Evolutionary conservation across 2,329 filamentous ascomycete species (phyloP), one percentile per base, ranked within the genome.

Genomic region (Clarireedia homoeocarpa): DNA sequence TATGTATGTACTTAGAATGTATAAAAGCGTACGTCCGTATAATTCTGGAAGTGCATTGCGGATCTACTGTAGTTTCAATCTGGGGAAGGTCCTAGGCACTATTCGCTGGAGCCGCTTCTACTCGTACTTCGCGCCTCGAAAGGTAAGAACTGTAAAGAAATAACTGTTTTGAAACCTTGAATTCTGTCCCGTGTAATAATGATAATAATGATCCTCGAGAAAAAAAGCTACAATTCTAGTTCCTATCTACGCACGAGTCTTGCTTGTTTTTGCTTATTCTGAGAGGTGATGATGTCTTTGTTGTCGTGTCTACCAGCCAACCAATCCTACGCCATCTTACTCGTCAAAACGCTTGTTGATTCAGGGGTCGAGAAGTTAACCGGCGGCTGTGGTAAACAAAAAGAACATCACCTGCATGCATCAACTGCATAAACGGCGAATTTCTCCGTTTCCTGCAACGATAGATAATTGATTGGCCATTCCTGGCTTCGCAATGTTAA

Each of bases 1-100:
- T 53, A 34, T 20, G 20, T 20, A 34, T 34, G 30, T 34, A 34
- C 30, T 34, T 12, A 34, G 30, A 34, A 34, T 34, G 30, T 34
- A 34, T 34, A 12, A 34, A 34, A 12, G 30, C 7, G 26, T 34
- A 34, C 12, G 30, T 34, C 30, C 1, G 30, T 34, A 34, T 12
- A 34, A 34, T 34, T 34, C 30, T 34, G 12, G 30, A 14, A 34
- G 30, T 34, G 30, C 30, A 34, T 34, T 34, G 30, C 30, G 30
- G 30, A 34, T 34, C 30, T 34, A 50, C 17, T 20, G 20, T 30
- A 34, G 30, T 12, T 34, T 58, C 50, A 64, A 63, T 65, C 62
- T 56, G 62, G 64, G 66, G 66, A 63, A 63, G 59, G 63, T 34
- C 10, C 30, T 42, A 58, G 52, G 59, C 60, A 59, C 58, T 57